phyloP scores from a whole-genome alignment of 495 filamentous ascomycete species.

The Penicillium waksmanii region DNA sequence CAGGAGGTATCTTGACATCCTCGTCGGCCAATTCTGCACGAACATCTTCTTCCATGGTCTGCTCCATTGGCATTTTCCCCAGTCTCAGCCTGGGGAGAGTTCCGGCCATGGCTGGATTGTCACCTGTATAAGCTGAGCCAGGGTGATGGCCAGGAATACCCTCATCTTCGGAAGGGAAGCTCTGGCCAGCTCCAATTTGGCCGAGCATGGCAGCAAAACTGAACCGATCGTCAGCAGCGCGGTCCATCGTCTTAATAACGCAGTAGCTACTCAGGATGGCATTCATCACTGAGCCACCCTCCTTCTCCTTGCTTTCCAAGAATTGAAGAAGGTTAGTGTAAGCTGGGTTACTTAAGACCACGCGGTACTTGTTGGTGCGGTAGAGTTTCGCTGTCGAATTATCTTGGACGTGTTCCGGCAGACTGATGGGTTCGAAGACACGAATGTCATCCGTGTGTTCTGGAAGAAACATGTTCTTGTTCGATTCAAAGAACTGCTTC shows the following conservation, averaged over 20 bases:
- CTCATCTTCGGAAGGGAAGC: constrained; percentile 78
- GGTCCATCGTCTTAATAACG: constrained; percentile 71
- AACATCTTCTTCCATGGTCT: constrained; percentile 76
- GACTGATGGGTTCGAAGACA: constrained; percentile 64
- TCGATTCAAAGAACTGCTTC: constrained; percentile 67
- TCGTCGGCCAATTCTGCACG: constrained; percentile 80
- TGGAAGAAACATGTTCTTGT: constrained; percentile 69
- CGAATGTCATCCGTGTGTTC: constrained; percentile 78
- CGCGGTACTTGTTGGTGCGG: constrained; percentile 77
- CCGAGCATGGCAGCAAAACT: constrained; percentile 82
- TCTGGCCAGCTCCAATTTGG: constrained; percentile 63
- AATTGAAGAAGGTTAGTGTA: constrained; percentile 83
- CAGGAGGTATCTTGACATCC: constrained; percentile 71
- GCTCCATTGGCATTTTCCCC: constrained; percentile 79
- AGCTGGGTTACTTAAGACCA: constrained; percentile 81
- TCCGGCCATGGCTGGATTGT: constrained; percentile 58
- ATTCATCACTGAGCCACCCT: constrained; percentile 76
- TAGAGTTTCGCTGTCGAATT: constrained; percentile 77
- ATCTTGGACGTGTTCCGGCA: constrained; percentile 76
- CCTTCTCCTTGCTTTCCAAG: constrained; percentile 77
- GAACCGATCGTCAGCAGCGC: constrained; percentile 74
- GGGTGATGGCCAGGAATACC: constrained; percentile 91
- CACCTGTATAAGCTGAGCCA: constrained; percentile 76
- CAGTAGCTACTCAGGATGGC: constrained; percentile 74
- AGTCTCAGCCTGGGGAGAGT: constrained; percentile 66